Conservation (phyloP, 2,329 filamentous ascomycete genomes). For the Ophiostoma sp. region DNA sequence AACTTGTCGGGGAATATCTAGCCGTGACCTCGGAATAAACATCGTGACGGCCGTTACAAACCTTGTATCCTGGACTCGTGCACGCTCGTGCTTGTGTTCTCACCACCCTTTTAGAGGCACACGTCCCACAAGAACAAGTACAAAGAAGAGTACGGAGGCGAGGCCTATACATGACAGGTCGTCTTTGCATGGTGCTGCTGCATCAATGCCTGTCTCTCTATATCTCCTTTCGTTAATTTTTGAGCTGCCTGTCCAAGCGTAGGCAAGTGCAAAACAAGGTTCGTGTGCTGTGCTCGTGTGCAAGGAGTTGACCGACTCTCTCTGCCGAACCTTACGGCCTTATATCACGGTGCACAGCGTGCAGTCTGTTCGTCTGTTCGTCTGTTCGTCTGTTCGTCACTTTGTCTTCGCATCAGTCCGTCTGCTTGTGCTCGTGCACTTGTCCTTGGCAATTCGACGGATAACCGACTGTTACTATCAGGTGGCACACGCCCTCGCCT, state of each 20-base stretch:
- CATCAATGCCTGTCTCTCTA: neutral
- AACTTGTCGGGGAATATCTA: neutral
- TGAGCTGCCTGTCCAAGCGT: no score
- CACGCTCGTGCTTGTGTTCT: neutral
- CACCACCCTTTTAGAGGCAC: no score
- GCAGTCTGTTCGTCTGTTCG: neutral
- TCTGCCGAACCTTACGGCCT: slow-evolving; percentile 23
- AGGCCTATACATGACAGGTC: slow-evolving; percentile 1
- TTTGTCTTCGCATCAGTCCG: no score
- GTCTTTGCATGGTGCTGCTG: neutral
- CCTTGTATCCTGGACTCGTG: neutral
- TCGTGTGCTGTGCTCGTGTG: neutral
- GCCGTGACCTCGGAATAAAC: slow-evolving; percentile 7
- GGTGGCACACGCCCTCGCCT: neutral
- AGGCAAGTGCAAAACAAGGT: slow-evolving; percentile 6
- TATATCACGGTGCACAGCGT: neutral
- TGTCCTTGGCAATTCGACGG: neutral
- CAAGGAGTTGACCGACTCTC: slow-evolving; percentile 15
- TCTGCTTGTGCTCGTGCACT: no score
- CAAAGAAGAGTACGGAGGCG: no score
- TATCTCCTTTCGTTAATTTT: neutral
- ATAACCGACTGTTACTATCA: neutral
- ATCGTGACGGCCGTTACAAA: slow-evolving; percentile 5
- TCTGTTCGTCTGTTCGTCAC: no score
- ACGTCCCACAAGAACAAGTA: no score